Evolutionary conservation across 2,329 filamentous ascomycete species (phyloP), one percentile per base, ranked within the genome.

Genomic region (Aspergillus texensis): DNA sequence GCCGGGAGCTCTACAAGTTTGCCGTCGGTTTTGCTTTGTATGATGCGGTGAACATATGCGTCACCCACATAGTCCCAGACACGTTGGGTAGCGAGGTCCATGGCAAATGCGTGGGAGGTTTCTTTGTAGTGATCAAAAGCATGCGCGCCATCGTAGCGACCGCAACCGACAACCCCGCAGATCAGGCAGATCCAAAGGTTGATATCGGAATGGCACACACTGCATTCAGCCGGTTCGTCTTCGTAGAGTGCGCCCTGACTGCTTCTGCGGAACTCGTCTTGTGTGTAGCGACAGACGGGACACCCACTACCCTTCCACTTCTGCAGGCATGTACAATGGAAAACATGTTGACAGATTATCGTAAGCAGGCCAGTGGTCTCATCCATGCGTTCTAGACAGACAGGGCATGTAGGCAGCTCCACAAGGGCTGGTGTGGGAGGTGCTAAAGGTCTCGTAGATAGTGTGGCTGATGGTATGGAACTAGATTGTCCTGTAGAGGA

Each of bases 11-110:
- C 94, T 21, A 97, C 91, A 3, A 97, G 85, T 77, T 97, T 97
- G 28, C 92, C 92, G 75, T 97, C 93, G 11, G 92, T 90, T 80
- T 97, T 97, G 74, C 93, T 93, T 68, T 96, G 91, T 61, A 99
- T 96, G 58, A 98, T 87, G 11, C 95, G 90, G 78, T 99, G 95
- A 56, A 98, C 95, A 84, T 97, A 99, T 73, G 91, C 91, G 74
- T 99, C 95, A 5, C 92, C 93, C 0, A 92, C 92, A 68, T 99
- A 99, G 78, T 99, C 95, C 95, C 95, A 99, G 1, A 99, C 94
- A 71, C 97, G 91, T 76, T 99, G 94, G 0, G 93, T 96, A 65
- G 91, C 89, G 43, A 98, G 87, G 75, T 99, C 95, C 76, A 99
- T 91, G 30, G 93, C 91, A 75, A 97, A 99, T 67, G 91, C 91